Evolutionary conservation across 371 early-diverging fungal genomes (phyloP).

Genomic region (Mucor mucedo): DNA sequence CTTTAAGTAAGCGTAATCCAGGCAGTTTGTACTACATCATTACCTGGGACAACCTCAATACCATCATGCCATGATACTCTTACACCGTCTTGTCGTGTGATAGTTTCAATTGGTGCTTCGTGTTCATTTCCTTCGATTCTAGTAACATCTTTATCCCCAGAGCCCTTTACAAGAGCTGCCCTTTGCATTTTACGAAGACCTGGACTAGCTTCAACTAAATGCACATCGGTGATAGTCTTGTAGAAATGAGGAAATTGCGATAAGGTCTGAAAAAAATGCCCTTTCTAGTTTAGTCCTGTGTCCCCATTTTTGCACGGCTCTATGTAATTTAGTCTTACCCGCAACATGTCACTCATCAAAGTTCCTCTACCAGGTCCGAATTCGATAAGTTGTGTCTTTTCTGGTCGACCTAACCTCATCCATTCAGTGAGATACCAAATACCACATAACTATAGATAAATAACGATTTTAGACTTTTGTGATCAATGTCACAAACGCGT

Average conservation of each 20-base stretch:
- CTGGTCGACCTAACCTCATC: conserved; percentile 65
- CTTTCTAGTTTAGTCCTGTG: neutral
- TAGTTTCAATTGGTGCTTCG: conserved; percentile 34
- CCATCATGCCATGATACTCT: conserved; percentile 76
- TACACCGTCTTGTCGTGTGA: conserved; percentile 57
- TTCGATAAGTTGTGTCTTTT: conserved; percentile 78
- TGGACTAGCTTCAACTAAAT: conserved; percentile 87
- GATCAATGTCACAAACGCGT: too few relatives aligned
- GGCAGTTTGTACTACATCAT: neutral
- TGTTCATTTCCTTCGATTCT: conserved; percentile 35
- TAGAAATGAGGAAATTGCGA: conserved; percentile 71
- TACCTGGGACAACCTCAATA: conserved; percentile 71
- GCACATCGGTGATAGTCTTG: conserved; percentile 66
- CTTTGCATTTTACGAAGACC: conserved; percentile 76
- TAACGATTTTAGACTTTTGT: neutral
- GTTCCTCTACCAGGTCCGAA: conserved; percentile 96
- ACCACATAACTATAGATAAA: conserved; percentile 62
- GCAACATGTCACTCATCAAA: conserved; percentile 89
- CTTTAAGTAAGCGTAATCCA: neutral
- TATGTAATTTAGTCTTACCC: conserved; percentile 51
- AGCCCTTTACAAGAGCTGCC: conserved; percentile 49
- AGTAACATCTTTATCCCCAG: conserved; percentile 47
- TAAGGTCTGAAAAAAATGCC: conserved; percentile 47
- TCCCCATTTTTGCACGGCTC: neutral
- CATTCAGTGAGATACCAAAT: conserved; percentile 84